These are phyloP conservation scores for Hortiboletus campestris DNA, from an alignment of 768 basidiomycete genomes.

Conservation along the genomic window DNA sequence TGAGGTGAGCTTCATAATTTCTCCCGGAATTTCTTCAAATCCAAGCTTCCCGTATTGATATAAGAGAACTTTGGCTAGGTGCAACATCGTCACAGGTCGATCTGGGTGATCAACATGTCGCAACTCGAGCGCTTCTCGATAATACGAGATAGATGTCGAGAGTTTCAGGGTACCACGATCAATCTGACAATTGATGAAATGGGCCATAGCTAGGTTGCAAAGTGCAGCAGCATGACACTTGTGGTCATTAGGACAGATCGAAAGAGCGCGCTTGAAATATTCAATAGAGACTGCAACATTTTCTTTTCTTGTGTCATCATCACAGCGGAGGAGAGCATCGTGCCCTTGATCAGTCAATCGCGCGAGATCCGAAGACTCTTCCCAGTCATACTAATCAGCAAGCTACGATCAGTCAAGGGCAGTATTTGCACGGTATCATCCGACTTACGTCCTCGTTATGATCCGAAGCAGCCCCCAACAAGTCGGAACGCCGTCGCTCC, in stretches of 20 bases:
- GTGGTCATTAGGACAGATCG: not conserved
- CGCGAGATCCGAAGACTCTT: not conserved
- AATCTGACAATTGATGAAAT: not conserved
- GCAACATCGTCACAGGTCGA: slow-evolving; percentile 2
- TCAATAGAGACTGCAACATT: too few relatives aligned
- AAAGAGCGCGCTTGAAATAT: too few relatives aligned
- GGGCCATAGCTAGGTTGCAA: slow-evolving; percentile 9
- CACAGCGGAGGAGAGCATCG: not conserved
- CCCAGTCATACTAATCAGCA: not conserved
- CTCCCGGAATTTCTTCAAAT: not conserved
- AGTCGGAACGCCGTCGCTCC: too few relatives aligned
- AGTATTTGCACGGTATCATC: too few relatives aligned
- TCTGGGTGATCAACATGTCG: slow-evolving; percentile 4
- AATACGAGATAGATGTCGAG: not conserved
- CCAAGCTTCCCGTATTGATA: not conserved
- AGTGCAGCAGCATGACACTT: not conserved
- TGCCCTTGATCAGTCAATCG: slow-evolving; percentile 2
- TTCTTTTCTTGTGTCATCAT: not conserved
- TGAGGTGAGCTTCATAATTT: not conserved
- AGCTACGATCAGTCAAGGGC: not conserved
- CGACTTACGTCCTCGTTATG: not conserved
- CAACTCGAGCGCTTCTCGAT: slow-evolving; percentile 11
- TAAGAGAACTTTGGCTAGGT: not conserved
- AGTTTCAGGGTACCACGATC: not conserved
- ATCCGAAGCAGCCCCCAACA: not conserved